Evolutionary conservation across 257 asterid species (phyloP).

Genomic region (Ilex aquifolium): DNA sequence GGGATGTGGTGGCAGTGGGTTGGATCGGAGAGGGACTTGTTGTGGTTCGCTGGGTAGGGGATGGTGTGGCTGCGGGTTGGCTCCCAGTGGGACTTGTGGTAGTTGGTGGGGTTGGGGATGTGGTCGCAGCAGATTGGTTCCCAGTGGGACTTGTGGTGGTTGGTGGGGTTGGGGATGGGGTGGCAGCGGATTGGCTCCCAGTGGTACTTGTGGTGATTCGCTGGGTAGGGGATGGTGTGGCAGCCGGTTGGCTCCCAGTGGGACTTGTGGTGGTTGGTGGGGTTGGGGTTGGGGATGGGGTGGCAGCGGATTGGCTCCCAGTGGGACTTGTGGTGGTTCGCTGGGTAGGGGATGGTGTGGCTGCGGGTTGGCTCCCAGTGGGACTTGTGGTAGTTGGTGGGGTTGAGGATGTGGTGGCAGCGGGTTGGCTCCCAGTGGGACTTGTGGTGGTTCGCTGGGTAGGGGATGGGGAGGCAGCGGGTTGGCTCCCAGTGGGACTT

Average conservation of each 20-base stretch:
- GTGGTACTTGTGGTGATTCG: not conserved
- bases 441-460: not conserved
- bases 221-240: too few species aligned
- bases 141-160: constrained; percentile 5
- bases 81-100: too few species aligned
- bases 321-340: too few species aligned
- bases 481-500: not conserved
- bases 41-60: constrained; percentile 2
- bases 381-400: not conserved
- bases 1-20: constrained; percentile 5
- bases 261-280: constrained; percentile 1
- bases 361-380: not conserved
- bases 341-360: constrained; percentile 15
- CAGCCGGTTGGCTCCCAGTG: too few species aligned
- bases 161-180: constrained; percentile 7
- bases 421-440: constrained; percentile 7
- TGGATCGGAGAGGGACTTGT: constrained; percentile 8
- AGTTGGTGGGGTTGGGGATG: constrained; percentile 6
- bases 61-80: constrained; percentile 10
- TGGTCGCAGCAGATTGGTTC: not conserved
- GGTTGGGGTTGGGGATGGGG: too few species aligned
- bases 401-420: not conserved
- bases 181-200: constrained; percentile 2
- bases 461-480: constrained; percentile 14
- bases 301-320: constrained; percentile 2